Evolutionary conservation across 2,329 filamentous ascomycete species (phyloP), one percentile per base, ranked within the genome.

Genomic region (Venturia aucupariae): DNA sequence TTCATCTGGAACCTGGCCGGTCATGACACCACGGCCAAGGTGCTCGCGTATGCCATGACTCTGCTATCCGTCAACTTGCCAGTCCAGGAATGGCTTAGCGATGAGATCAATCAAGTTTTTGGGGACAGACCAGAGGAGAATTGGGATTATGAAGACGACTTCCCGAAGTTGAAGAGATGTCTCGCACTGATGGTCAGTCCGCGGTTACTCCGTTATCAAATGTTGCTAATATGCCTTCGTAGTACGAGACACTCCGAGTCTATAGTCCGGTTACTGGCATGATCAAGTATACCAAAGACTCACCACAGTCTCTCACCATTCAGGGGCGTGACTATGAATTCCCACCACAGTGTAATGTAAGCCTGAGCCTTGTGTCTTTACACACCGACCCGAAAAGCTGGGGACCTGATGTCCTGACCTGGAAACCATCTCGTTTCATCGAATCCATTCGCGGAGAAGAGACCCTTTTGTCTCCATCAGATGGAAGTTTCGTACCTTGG

Each of bases 1-100:
- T 64, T 64, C 63, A 32, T 64, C 19, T 64, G 41, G 39, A 61
- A 61, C 35, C 6, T 64, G 19, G 63, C 63, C 32, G 57, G 63
- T 10, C 48, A 51, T 19, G 57, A 64, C 38, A 64, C 63, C 30
- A 64, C 63, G 11, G 57, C 63, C 5, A 62, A 27, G 15, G 42
- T 41, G 11, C 51, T 64, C 10, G 27, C 54, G 32, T 64, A 44
- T 27, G 39, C 63, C 1, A 46, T 64, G 39, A 38, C 57, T 19
- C 35, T 64, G 27, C 35, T 64, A 7, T 30, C 63, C 19, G 39
- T 35, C 11, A 59, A 62, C 24, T 57, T 27, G 30, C 17, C 38
- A 5, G 41, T 48, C 13, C 63, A 64, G 44, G 59, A 62, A 30
- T 64, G 63, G 63, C 48, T 64, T 22, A 30, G 24, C 39, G 63